phyloP scores from a whole-genome alignment of 1,284 basidiomycete species.

The Fomitopsis betulina region DNA sequence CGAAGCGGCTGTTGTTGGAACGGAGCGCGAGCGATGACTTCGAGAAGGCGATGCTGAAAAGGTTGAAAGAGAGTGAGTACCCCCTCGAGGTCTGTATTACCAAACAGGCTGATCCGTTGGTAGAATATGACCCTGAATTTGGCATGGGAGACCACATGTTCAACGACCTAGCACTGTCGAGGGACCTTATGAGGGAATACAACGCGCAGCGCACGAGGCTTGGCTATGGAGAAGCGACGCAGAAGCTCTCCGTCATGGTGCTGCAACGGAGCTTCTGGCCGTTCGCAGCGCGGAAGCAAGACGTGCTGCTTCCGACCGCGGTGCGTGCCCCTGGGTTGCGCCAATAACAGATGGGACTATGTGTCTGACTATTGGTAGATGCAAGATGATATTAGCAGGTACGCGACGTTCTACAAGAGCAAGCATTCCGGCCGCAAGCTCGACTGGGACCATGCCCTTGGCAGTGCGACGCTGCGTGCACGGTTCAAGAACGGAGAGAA shows the following conservation, averaged over 20 bases:
- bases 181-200: conserved; percentile 63
- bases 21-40: conserved; percentile 90
- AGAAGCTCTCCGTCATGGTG: conserved; percentile 61
- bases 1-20: conserved; percentile 84
- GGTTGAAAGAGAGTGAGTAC: conserved; percentile 77
- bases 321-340: conserved; percentile 32
- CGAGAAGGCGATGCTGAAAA: conserved; percentile 85
- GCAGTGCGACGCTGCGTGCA: conserved; percentile 69
- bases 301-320: conserved; percentile 45
- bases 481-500: conserved; percentile 71
- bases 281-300: conserved; percentile 48
- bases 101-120: background rate
- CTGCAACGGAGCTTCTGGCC: conserved; percentile 78
- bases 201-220: conserved; percentile 26
- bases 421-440: conserved; percentile 74
- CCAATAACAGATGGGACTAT: background rate
- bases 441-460: conserved; percentile 81
- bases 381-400: conserved; percentile 61
- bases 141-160: conserved; percentile 90
- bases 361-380: conserved; percentile 43
- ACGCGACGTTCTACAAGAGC: conserved; percentile 64
- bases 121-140: conserved; percentile 87
- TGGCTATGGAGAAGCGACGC: conserved; percentile 14
- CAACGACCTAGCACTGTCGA: conserved; percentile 74
- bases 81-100: background rate